Evolutionary conservation across 495 filamentous ascomycete species (phyloP).

Genomic region (Penicillium malachiteum): DNA sequence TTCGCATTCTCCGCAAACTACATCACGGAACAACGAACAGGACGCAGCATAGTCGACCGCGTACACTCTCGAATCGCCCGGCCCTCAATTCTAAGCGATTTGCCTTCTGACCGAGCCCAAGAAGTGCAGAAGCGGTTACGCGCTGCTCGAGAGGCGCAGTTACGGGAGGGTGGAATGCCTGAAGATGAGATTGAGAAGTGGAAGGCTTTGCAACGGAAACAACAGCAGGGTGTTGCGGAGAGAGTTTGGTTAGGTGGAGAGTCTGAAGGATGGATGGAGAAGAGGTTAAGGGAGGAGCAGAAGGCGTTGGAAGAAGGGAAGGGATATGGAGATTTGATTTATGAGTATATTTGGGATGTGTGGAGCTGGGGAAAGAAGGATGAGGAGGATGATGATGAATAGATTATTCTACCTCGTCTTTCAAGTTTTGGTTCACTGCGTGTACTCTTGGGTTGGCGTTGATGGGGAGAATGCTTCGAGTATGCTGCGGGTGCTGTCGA

Average conservation of each 20-base stretch:
- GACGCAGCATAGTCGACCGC: slow-evolving; percentile 49
- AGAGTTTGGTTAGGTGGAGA: slow-evolving; percentile 67
- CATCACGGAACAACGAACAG: slow-evolving; percentile 54
- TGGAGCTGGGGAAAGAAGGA: slow-evolving; percentile 57
- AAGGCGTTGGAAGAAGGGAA: slow-evolving; percentile 73
- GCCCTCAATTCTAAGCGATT: slow-evolving; percentile 19
- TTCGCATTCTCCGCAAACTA: slow-evolving; percentile 67
- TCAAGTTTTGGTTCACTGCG: no score
- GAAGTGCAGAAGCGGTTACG: slow-evolving; percentile 47
- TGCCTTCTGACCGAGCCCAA: slow-evolving; percentile 56
- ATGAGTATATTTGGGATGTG: slow-evolving; percentile 82
- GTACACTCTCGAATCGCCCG: slow-evolving; percentile 33
- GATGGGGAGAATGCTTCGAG: no score
- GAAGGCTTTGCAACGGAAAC: slow-evolving; percentile 30
- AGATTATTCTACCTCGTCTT: no score
- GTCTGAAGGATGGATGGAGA: slow-evolving; percentile 68
- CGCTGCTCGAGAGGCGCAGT: slow-evolving; percentile 34
- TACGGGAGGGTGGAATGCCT: slow-evolving; percentile 27
- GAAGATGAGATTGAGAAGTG: slow-evolving; percentile 42
- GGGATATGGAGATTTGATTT: slow-evolving; percentile 78
- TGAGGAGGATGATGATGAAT: slow-evolving; percentile 28
- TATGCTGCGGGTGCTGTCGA: no score
- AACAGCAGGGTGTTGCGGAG: slow-evolving; percentile 45
- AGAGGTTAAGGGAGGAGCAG: slow-evolving; percentile 66
- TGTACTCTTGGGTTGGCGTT: no score